These are phyloP conservation scores for Naematelia encephala DNA, from an alignment of 768 basidiomycete species.

Conservation along the genomic window DNA sequence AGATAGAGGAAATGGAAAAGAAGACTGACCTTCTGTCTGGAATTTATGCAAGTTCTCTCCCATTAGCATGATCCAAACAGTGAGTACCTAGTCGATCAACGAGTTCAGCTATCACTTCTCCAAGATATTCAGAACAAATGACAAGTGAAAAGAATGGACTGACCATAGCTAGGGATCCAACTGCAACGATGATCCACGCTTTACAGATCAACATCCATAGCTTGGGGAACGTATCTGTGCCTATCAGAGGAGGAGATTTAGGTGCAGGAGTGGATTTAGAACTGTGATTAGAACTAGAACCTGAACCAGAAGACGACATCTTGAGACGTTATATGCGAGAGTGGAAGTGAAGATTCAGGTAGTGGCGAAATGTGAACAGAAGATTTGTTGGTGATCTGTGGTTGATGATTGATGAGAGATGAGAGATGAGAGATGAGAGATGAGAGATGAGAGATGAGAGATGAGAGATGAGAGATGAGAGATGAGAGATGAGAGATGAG, in stretches of 20 bases:
- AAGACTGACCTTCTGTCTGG: not conserved
- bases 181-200: conserved; percentile 32
- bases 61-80: conserved; percentile 35
- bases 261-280: conserved; percentile 2
- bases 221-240: conserved; percentile 18
- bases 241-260: too few relatives aligned
- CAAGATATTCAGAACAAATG: not conserved
- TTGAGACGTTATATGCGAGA: too few relatives aligned
- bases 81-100: conserved; percentile 10
- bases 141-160: conserved; percentile 1
- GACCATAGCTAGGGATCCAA: conserved; percentile 37
- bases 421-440: too few relatives aligned
- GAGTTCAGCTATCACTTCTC: not conserved
- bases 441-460: too few relatives aligned
- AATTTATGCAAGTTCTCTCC: conserved; percentile 18
- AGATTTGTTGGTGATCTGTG: not conserved
- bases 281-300: too few relatives aligned
- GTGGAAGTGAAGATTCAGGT: too few relatives aligned
- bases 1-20: not conserved
- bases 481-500: too few relatives aligned
- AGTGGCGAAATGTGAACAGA: not conserved
- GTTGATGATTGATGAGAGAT: not conserved
- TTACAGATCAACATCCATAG: conserved; percentile 24
- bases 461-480: too few relatives aligned
- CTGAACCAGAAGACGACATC: too few relatives aligned